Evolutionary conservation across 805 yeast genomes (phyloP).

Genomic region (Saccharomycopsis oosterbeekiorum): DNA sequence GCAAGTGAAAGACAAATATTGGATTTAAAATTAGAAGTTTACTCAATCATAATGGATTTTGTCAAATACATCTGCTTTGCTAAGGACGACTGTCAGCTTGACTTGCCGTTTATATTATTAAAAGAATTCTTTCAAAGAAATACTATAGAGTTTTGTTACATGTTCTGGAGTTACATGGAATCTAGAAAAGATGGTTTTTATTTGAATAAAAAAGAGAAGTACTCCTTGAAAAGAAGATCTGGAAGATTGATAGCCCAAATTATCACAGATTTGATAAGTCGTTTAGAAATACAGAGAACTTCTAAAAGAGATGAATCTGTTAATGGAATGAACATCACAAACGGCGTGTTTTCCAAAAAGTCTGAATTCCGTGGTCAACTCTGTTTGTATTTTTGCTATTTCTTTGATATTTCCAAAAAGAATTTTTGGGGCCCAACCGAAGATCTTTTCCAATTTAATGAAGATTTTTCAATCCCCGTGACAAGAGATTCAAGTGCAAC

Average conservation of each 20-base stretch:
- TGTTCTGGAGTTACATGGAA: constrained; percentile 15
- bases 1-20: neutral
- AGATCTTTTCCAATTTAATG: neutral
- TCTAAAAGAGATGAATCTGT: neutral
- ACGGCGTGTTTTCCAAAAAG: neutral
- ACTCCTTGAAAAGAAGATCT: neutral
- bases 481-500: neutral
- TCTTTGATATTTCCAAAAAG: neutral
- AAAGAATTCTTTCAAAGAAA: constrained; percentile 3
- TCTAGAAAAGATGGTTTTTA: constrained; percentile 3
- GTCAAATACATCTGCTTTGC: constrained; percentile 7
- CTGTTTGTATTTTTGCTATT: neutral
- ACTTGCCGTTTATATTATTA: constrained; percentile 14
- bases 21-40: constrained; percentile 6
- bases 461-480: neutral
- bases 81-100: constrained; percentile 12
- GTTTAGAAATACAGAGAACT: neutral
- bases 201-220: neutral
- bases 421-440: neutral
- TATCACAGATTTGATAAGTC: neutral
- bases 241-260: neutral
- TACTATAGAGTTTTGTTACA: neutral
- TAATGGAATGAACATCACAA: neutral
- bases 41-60: constrained; percentile 10
- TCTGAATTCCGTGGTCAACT: neutral